Evolutionary conservation across 177 flowering plant species (phyloP), one percentile per base, ranked within the genome.

Genomic region (Vitis hybrid): DNA sequence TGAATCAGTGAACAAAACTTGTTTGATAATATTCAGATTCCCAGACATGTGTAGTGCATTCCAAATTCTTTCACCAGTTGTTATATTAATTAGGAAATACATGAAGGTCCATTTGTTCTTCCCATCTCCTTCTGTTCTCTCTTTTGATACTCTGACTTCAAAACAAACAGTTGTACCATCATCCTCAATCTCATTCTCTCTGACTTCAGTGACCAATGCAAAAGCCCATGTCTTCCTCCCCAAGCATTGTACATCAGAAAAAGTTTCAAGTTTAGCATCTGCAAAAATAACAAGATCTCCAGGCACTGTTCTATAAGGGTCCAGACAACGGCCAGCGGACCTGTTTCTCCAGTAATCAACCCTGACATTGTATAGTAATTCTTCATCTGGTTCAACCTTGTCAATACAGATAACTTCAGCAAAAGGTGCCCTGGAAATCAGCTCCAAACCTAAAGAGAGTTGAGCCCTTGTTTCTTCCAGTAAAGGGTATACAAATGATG

Each of bases 31-130:
- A 11, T 59, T 74, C 64, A 76, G 9, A 71, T 85, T 88, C 62
- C 69, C 58, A 6, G 51, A 54, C 81, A 58, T 77, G 51, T 75
- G 75, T 50, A 89, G 69, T 1, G 90, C 76, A 15, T 61, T 75
- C 92, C 92, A 92, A 54, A 91, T 83, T 68, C 96, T 78, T 52
- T 14, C 82, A 69, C 76, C 77, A 2, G 94, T 78, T 0, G 85
- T 80, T 48, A 88, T 56, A 72, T 88, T 91, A 1, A 49, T 69
- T 79, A 90, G 61, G 75, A 70, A 85, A 32, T 86, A 63, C 8
- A 84, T 88, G 74, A 68, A 89, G 52, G 80, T 51, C 1, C 85
- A 77, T 48, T 70, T 75, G 50, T 68, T 32, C 71, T 21, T 66
- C 13, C 61, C 74, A 11, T 63, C 60, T 14, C 70, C 17, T 4